Evolutionary conservation across 176 grass and related monocot species (phyloP), one percentile per base, ranked within the genome.

Genomic region (Tuctoria greenei): DNA sequence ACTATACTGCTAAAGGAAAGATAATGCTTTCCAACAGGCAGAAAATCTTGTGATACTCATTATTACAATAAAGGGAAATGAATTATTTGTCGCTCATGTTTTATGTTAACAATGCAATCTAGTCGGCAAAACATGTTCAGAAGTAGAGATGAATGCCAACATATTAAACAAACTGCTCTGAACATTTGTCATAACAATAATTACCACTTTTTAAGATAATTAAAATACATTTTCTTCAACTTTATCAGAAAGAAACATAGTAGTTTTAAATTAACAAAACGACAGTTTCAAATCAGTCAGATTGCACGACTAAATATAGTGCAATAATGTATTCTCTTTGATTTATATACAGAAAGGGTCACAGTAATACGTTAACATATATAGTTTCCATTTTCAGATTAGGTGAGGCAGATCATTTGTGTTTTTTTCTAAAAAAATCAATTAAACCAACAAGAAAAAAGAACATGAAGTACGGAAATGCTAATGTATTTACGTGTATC

Each of bases 401-500:
- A 66, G 49, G 17, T 36, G 57, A 71, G 61, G 9, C 38, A 65
- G 12, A 7, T 62, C 55, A 75, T 25, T 74, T 44, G 17, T n/a
- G 18, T 31, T 46, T 47, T 49, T 39, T 64, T 4, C 66, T 34
- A 59, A 21, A 45, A 45, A 45, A 3, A 65, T 39, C 49, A 66
- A 73, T 45, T 67, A 31, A 75, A 41, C 61, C 51, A 73, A 80
- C 15, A 58, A 39, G 9, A 64, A 37, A 62, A 61, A 79, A 62
- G 4, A 39, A 16, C 4, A 24, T 25, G 24, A 75, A 74, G 17
- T 61, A 81, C 10, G 24, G 23, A 16, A 79, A 47, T 66, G 46
- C 52, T 54, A 61, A 64, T 74, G 62, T 78, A 79, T 26, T 66
- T 91, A 99, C 95, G 88, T 95, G 95, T 72, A 99, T 99, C 95